Evolutionary conservation across 2,329 filamentous ascomycete species (phyloP).

Genomic region (Aspergillus phoenicis): DNA sequence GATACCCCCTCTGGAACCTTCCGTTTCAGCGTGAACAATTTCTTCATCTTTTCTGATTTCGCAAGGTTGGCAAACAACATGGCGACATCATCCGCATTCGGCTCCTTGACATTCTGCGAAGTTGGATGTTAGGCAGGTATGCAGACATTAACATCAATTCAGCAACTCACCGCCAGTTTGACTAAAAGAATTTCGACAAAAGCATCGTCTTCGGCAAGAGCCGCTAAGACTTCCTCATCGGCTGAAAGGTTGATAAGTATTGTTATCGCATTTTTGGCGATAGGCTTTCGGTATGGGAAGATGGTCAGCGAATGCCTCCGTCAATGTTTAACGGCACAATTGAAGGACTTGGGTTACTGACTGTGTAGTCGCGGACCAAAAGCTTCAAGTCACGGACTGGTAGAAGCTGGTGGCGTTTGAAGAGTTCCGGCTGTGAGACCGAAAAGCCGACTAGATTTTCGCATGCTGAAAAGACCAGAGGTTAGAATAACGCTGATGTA

Average conservation of each 20-base stretch:
- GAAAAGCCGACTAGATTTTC: slow-evolving; percentile 86
- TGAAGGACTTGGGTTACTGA: slow-evolving; percentile 47
- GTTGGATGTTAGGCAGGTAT: slow-evolving; percentile 11
- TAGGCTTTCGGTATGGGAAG: slow-evolving; percentile 59
- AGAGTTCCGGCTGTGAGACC: slow-evolving; percentile 74
- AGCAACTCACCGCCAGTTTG: slow-evolving; percentile 73
- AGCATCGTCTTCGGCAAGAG: slow-evolving; percentile 73
- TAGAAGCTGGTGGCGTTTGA: slow-evolving; percentile 77
- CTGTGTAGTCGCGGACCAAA: slow-evolving; percentile 78
- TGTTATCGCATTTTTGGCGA: slow-evolving; percentile 88
- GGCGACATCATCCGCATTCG: slow-evolving; percentile 78
- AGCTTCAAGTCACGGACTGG: slow-evolving; percentile 88
- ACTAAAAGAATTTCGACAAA: slow-evolving; percentile 75
- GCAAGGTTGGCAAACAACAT: slow-evolving; percentile 93
- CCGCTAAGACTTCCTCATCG: slow-evolving; percentile 73
- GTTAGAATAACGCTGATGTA: background rate
- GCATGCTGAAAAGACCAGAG: slow-evolving; percentile 58
- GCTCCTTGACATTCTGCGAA: slow-evolving; percentile 59
- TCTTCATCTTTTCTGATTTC: slow-evolving; percentile 74
- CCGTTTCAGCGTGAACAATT: slow-evolving; percentile 69
- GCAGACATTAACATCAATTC: slow-evolving; percentile 5
- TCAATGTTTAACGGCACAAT: background rate
- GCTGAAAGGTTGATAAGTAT: slow-evolving; percentile 80
- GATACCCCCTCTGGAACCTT: slow-evolving; percentile 69
- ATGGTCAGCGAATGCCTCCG: background rate